These are phyloP conservation scores for Talaromyces wortmannii DNA, from an alignment of 495 filamentous ascomycete genomes.

Conservation along the genomic window DNA sequence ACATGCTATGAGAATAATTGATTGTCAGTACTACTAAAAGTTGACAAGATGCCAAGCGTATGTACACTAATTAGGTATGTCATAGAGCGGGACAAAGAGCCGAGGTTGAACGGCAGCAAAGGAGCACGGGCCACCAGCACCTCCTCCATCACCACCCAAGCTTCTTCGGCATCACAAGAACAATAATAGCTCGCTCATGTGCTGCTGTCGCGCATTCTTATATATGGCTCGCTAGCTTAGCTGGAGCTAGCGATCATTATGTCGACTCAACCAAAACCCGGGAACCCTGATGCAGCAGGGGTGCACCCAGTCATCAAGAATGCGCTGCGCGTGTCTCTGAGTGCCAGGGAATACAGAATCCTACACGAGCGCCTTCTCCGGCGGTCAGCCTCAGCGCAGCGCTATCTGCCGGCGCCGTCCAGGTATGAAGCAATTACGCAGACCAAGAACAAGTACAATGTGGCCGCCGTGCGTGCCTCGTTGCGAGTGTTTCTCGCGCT, in stretches of 20 bases:
- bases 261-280: background rate
- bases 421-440: slow-evolving; percentile 43
- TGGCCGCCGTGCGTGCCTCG: slow-evolving; percentile 68
- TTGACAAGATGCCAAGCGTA: too few species aligned
- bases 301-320: slow-evolving; percentile 47
- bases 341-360: slow-evolving; percentile 74
- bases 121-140: too few species aligned
- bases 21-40: too few species aligned
- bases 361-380: slow-evolving; percentile 74
- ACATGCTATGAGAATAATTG: too few species aligned
- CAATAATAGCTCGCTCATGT: too few species aligned
- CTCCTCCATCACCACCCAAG: too few species aligned
- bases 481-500: slow-evolving; percentile 70
- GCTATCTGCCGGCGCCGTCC: slow-evolving; percentile 52
- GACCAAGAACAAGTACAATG: slow-evolving; percentile 64
- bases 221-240: too few species aligned
- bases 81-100: too few species aligned
- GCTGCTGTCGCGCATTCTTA: too few species aligned
- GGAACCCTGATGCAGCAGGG: slow-evolving; percentile 1
- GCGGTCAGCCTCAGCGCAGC: slow-evolving; percentile 47
- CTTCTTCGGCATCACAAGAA: too few species aligned
- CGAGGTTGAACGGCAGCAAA: too few species aligned
- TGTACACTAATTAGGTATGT: too few species aligned
- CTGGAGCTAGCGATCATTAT: background rate
- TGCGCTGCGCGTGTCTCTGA: slow-evolving; percentile 75